Base-by-base conservation (phyloP, 345 rosid species). In the Litchi chinensis region DNA sequence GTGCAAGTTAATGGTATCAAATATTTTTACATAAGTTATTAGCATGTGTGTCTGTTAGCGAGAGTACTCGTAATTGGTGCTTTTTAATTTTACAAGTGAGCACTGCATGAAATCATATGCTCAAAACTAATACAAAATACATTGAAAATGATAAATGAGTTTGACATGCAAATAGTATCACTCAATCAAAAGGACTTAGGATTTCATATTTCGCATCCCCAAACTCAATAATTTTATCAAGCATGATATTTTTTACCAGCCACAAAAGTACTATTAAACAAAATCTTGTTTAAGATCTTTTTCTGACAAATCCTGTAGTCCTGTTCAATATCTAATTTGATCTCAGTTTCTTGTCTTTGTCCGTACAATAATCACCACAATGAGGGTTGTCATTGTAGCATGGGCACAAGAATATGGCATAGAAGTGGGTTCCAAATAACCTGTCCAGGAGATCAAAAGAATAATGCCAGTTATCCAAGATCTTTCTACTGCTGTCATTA, bases 381-480 rank as follows among this genome's bases (percentile, higher is more conserved):
- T n/a, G n/a, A 89, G 83, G 74, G 86, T 93, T 19, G 77, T 82
- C 24, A 82, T 93, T 11, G 85, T 82, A 43, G 78, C 88, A 69
- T 83, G 83, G 77, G 84, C 75, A 28, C 87, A 79, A 11, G 92
- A 92, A 87, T 79, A 90, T 54, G 75, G 76, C 76, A 74, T 90
- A 26, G 95, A 92, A 75, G 80, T 93, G 57, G 83, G 87, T 37
- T 81, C 26, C 77, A 87, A 84, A 26, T 97, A 93, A 68, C 80
- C 93, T 24, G 90, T 91, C 37, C 79, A 90, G 52, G 88, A 84
- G 37, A 91, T 93, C 87, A 93, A 92, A 83, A 85, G 77, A 64
- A 87, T n/a, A n/a, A n/a, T n/a, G n/a, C n/a, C 37, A 3, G 37
- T 32, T 2, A 3, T 32, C 37, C 37, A 32, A 32, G 37, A 32